Conservation (phyloP, 352 stramenopile genomes). For the Phytophthora gonapodyides region DNA sequence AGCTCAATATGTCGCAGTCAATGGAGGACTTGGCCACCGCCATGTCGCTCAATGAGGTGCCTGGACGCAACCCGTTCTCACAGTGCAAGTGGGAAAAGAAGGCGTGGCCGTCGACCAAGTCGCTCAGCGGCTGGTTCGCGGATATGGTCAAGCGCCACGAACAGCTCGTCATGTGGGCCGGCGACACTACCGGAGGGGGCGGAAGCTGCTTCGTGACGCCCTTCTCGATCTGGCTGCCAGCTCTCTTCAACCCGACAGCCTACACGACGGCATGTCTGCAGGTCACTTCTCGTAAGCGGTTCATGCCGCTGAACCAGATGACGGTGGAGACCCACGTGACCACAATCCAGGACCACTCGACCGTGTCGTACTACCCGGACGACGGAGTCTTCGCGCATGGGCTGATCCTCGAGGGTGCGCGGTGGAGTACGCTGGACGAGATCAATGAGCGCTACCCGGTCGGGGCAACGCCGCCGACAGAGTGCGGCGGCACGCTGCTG, state of each 20-base stretch:
- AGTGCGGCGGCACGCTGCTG: slow-evolving; percentile 89
- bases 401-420: slow-evolving; percentile 96
- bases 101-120: slow-evolving; percentile 95
- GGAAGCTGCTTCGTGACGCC: slow-evolving; percentile 81
- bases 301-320: slow-evolving; percentile 95
- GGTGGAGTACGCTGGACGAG: slow-evolving; percentile 91
- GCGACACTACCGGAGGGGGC: slow-evolving; percentile 49
- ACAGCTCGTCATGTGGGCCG: slow-evolving; percentile 89
- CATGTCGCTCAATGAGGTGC: slow-evolving; percentile 94
- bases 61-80: slow-evolving; percentile 94
- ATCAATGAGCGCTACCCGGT: slow-evolving; percentile 89
- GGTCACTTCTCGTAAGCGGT: slow-evolving; percentile 92
- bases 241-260: slow-evolving; percentile 95
- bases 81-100: slow-evolving; percentile 96
- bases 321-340: slow-evolving; percentile 96
- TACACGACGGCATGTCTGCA: slow-evolving; percentile 97
- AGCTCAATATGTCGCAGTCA: slow-evolving; percentile 95
- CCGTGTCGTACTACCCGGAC: slow-evolving; percentile 81
- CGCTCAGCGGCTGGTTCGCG: slow-evolving; percentile 89
- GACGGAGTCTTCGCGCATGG: slow-evolving; percentile 96
- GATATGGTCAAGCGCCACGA: slow-evolving; percentile 94
- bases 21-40: slow-evolving; percentile 95
- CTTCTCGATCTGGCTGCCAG: slow-evolving; percentile 95
- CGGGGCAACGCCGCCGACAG: slow-evolving; percentile 79
- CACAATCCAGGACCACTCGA: slow-evolving; percentile 89